Conservation (phyloP, 768 basidiomycete species). For the Collybia mongolica region DNA sequence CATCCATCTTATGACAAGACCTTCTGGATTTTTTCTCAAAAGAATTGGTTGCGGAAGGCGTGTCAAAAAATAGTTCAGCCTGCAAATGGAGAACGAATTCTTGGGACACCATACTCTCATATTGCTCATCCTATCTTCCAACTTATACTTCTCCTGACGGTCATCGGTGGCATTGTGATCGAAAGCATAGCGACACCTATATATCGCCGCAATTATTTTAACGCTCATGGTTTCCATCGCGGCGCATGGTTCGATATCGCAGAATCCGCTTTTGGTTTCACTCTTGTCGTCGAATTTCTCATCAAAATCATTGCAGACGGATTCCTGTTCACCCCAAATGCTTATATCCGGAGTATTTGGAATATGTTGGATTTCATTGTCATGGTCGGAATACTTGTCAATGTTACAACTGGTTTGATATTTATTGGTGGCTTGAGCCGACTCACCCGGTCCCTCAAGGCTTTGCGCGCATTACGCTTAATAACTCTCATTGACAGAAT, state of each 20-base stretch:
- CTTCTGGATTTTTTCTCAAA: slow-evolving; percentile 87
- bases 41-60: slow-evolving; percentile 63
- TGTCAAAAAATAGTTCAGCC: slow-evolving; percentile 87
- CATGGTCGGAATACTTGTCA: slow-evolving; percentile 73
- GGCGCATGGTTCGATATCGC: slow-evolving; percentile 87
- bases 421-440: slow-evolving; percentile 79
- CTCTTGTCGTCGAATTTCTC: slow-evolving; percentile 76
- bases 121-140: slow-evolving; percentile 73
- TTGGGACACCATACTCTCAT: slow-evolving; percentile 69
- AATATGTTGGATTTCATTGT: slow-evolving; percentile 89
- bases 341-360: slow-evolving; percentile 90
- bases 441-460: slow-evolving; percentile 83
- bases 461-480: slow-evolving; percentile 82
- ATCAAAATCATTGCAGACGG: slow-evolving; percentile 95
- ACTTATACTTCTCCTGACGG: slow-evolving; percentile 66
- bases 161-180: slow-evolving; percentile 79
- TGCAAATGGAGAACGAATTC: slow-evolving; percentile 82
- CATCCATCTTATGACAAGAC: slow-evolving; percentile 90
- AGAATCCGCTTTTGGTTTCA: slow-evolving; percentile 68
- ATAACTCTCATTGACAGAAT: slow-evolving; percentile 88
- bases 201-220: slow-evolving; percentile 76
- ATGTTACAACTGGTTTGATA: slow-evolving; percentile 67
- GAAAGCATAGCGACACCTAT: slow-evolving; percentile 82
- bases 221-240: slow-evolving; percentile 53
- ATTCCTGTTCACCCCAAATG: slow-evolving; percentile 86